A percentile compares a stretch with the other conserved stretches of the same genome.
These are phyloP conservation scores for Hura crepitans DNA, from an alignment of 441 rosid genomes.

Conservation along the genomic window DNA sequence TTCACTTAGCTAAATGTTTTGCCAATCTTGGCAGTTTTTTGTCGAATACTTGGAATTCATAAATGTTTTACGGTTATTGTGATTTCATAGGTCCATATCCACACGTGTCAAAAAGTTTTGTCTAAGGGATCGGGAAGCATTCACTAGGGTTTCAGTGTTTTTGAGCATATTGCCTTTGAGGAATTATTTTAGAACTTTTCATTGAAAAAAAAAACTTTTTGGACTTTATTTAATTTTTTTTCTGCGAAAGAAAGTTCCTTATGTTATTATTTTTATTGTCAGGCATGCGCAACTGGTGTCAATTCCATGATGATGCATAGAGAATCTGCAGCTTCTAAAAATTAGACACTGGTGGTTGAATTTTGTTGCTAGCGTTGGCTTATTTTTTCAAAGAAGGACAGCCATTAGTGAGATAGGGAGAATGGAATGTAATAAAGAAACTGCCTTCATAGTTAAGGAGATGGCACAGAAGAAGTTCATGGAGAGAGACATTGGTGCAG, in stretches of 20 bases:
- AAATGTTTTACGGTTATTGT: background rate
- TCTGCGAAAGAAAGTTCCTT: constrained; percentile 13
- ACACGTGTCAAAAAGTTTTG: constrained; percentile 7
- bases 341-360: constrained; percentile 9
- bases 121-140: constrained; percentile 14
- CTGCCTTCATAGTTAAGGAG: constrained; percentile 69
- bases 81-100: constrained; percentile 13
- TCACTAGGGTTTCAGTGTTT: constrained; percentile 12
- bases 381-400: constrained; percentile 2
- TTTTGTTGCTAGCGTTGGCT: constrained; percentile 10
- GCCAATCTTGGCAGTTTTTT: constrained; percentile 23
- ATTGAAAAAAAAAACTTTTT: background rate
- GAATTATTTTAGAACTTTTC: background rate
- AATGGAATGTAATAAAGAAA: constrained; percentile 91
- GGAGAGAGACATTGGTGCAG: constrained; percentile 59
- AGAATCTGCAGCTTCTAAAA: constrained; percentile 2
- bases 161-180: background rate
- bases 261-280: constrained; percentile 7
- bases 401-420: background rate
- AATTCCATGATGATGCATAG: background rate
- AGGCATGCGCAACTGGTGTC: constrained; percentile 4
- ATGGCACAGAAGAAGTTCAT: constrained; percentile 73
- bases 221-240: constrained; percentile 8
- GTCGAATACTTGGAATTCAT: constrained; percentile 11
- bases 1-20: background rate